phyloP scores from a whole-genome alignment of 2,329 filamentous ascomycete genomes.

The Diaporthe aspalathi region DNA sequence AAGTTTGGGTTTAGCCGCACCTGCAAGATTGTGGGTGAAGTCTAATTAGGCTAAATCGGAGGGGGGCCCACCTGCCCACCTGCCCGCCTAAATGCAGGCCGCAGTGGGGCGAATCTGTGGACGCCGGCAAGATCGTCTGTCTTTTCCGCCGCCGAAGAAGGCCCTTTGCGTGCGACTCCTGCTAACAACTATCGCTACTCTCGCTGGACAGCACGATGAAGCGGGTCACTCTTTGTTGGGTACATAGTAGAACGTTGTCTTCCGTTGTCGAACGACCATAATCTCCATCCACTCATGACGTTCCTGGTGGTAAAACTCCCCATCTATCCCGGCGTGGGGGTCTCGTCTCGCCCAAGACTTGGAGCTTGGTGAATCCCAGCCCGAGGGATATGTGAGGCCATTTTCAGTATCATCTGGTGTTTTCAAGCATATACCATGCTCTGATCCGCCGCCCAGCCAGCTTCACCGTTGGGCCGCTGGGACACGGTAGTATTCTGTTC shows the following conservation, averaged over 20 bases:
- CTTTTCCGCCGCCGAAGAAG: slow-evolving; percentile 9
- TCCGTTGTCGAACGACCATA: neutral
- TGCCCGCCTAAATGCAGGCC: slow-evolving; percentile 13
- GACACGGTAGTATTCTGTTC: neutral
- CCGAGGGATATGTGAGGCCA: slow-evolving; percentile 13
- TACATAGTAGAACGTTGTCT: neutral
- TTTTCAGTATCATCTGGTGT: neutral
- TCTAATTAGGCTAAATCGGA: slow-evolving; percentile 38
- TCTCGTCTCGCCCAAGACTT: neutral
- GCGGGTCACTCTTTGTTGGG: neutral
- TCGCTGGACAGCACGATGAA: neutral
- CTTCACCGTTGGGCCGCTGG: neutral
- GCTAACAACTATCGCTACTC: neutral
- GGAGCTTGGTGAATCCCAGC: neutral
- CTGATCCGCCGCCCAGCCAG: neutral
- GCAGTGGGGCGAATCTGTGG: neutral
- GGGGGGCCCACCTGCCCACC: slow-evolving; percentile 24
- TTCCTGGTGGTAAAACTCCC: neutral
- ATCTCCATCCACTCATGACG: neutral
- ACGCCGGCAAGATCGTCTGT: too few species aligned
- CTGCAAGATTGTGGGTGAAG: slow-evolving; percentile 25
- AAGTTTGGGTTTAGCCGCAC: slow-evolving; percentile 44
- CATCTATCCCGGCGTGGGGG: neutral
- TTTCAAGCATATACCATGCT: neutral
- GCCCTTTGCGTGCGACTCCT: neutral